Percentiles rank a stretch among this genome's conserved stretches.
phyloP scores from a whole-genome alignment of 345 rosid species.

The Kernera saxatilis region DNA sequence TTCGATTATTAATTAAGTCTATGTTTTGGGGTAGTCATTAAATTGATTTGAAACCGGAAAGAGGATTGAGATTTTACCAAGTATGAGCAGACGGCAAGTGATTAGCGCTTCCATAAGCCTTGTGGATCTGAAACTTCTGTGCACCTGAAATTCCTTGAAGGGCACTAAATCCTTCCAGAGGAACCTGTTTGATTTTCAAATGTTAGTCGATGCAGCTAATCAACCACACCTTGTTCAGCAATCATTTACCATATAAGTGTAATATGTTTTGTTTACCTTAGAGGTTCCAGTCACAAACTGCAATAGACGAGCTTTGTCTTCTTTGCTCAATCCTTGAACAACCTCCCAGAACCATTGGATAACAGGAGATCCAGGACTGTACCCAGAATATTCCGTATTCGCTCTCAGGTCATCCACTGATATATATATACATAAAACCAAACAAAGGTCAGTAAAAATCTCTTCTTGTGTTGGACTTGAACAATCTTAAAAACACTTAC shows the following conservation, averaged over 20 bases:
- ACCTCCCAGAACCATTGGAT: constrained; percentile 99
- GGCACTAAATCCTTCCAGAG: constrained; percentile 92
- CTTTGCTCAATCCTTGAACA: constrained; percentile 93
- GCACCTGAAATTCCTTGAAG: constrained; percentile 96
- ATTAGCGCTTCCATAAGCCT: constrained; percentile 87
- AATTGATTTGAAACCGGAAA: neutral
- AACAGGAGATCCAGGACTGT: constrained; percentile 83
- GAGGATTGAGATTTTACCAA: constrained; percentile 43
- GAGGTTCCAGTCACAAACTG: constrained; percentile 99
- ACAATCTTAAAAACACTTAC: constrained; percentile 38
- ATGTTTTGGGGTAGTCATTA: neutral
- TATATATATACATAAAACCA: neutral
- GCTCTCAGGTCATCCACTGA: constrained; percentile 94
- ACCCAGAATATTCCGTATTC: constrained; percentile 89
- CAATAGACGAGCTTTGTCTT: constrained; percentile 89
- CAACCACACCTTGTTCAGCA: neutral
- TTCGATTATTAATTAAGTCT: neutral
- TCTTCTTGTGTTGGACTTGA: neutral
- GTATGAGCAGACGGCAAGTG: constrained; percentile 98
- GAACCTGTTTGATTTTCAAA: constrained; percentile 50
- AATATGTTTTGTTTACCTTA: constrained; percentile 44
- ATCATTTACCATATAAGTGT: neutral
- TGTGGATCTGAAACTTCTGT: constrained; percentile 97
- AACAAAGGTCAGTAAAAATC: neutral
- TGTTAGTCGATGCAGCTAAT: neutral